Evolutionary conservation across 2,329 filamentous ascomycete genomes (phyloP).

Genomic region (Colletotrichum higginsianum): DNA sequence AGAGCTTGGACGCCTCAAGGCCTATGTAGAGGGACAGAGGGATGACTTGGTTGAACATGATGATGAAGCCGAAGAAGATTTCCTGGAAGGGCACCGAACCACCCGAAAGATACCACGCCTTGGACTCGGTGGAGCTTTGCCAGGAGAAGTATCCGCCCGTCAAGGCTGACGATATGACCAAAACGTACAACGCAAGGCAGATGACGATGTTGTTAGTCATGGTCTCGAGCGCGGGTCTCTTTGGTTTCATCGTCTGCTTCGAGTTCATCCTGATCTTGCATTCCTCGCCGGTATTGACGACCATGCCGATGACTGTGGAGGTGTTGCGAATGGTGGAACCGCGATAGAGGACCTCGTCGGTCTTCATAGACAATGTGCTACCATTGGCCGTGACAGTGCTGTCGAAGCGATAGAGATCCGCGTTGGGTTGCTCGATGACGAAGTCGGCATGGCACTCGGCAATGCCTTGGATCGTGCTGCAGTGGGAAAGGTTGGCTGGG

Average conservation of each 20-base stretch:
- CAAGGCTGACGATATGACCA: constrained; percentile 83
- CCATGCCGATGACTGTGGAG: constrained; percentile 77
- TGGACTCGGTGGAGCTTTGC: constrained; percentile 75
- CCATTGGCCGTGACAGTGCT: constrained; percentile 73
- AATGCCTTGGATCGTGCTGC: too few relatives aligned
- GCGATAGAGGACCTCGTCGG: constrained; percentile 87
- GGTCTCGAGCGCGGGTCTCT: constrained; percentile 82
- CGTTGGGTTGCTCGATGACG: constrained; percentile 50
- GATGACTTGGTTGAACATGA: constrained; percentile 97
- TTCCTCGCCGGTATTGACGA: constrained; percentile 91
- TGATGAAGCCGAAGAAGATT: constrained; percentile 90
- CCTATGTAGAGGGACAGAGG: constrained; percentile 92
- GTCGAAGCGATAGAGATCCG: constrained; percentile 86
- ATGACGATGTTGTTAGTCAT: constrained; percentile 87
- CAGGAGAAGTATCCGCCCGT: constrained; percentile 89
- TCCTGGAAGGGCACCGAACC: constrained; percentile 82
- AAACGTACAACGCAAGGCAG: constrained; percentile 83
- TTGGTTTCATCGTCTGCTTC: constrained; percentile 87
- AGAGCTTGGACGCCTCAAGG: constrained; percentile 88
- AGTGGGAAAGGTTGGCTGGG: too few relatives aligned
- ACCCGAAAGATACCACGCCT: constrained; percentile 82
- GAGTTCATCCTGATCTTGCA: constrained; percentile 95
- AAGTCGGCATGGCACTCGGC: too few relatives aligned
- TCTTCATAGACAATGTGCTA: constrained; percentile 78
- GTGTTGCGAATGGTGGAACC: constrained; percentile 91